Evolutionary conservation across 208 protist genomes (phyloP), one percentile per base, ranked within the genome.

Genomic region (Naegleria lovaniensis): DNA sequence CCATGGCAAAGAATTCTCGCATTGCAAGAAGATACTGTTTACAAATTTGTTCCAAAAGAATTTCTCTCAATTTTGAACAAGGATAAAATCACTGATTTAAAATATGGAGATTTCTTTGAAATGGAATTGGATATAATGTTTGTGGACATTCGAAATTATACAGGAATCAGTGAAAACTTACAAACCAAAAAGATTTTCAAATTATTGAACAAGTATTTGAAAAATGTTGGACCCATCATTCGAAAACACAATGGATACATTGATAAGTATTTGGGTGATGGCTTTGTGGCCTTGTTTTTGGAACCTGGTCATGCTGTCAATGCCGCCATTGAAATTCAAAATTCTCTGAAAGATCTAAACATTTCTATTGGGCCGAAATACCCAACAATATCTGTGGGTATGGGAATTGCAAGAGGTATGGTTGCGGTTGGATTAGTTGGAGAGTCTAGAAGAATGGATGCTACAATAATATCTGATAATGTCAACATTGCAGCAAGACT

Each of bases 181-280:
- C n/a, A 75, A 22, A 39, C 92, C 0, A 19, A 33, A 29, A 48
- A 92, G n/a, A n/a, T 94, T 16, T 86, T 94, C 40, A 43, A 33
- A 38, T 59, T 92, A 38, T 84, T 95, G 25, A 95, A 95, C 84
- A 75, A 75, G 52, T 95, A 93, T 91, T 93, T 95, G 89, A 39
- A 19, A 76, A 33, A 22, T 39, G 79, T 94, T 38, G 91, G 83
- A 0, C 75, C 51, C 0, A 59, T 52, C 38, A 75, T 94, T 36
- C 22, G 40, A 43, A 38, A 92, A 36, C 33, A 94, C 38, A 59
- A 91, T n/a, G 93, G 93, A 9, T 91, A 92, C 51, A 33, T 95
- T 52, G 93, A 95, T 85, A 95, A 95, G 41, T 94, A 92, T 92
- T 94, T 94, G 43, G 93, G 93, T 39, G 67, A 79, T 79, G 67